Percentiles rank a stretch among this genome's conserved stretches.
phyloP scores from a whole-genome alignment of 768 basidiomycete species.

The Russula virescens region DNA sequence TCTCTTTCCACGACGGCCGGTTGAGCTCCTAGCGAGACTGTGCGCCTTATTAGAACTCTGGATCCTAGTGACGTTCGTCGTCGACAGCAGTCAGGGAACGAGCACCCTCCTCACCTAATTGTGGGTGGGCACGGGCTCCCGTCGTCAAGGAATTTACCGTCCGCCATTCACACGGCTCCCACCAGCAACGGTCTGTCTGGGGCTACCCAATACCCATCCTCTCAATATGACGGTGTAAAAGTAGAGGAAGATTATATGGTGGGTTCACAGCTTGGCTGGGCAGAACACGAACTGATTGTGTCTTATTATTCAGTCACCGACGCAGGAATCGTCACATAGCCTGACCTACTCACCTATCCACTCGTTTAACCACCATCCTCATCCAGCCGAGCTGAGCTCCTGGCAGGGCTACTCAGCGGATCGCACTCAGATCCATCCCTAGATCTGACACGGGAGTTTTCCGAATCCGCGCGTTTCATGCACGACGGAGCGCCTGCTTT shows the following conservation, averaged over 20 bases:
- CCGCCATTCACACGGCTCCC: slow-evolving; percentile 29
- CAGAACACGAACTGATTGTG: neutral
- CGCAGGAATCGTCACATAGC: slow-evolving; percentile 23
- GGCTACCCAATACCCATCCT: slow-evolving; percentile 17
- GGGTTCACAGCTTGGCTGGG: neutral
- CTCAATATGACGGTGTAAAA: slow-evolving; percentile 24
- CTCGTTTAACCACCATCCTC: slow-evolving; percentile 12
- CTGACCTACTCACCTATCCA: slow-evolving; percentile 26
- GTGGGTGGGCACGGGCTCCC: slow-evolving; percentile 14
- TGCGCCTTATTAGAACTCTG: slow-evolving; percentile 36
- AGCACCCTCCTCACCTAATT: slow-evolving; percentile 41
- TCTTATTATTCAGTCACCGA: slow-evolving; percentile 17
- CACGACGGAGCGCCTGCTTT: slow-evolving; percentile 20
- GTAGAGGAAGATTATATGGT: slow-evolving; percentile 27
- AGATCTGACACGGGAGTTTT: slow-evolving; percentile 28
- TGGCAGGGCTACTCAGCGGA: slow-evolving; percentile 67
- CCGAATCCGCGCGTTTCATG: slow-evolving; percentile 18
- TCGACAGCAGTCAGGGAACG: slow-evolving; percentile 65
- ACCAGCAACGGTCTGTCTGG: slow-evolving; percentile 42
- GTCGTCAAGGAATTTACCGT: slow-evolving; percentile 11
- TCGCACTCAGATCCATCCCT: slow-evolving; percentile 56
- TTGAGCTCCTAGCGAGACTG: slow-evolving; percentile 29
- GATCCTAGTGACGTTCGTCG: slow-evolving; percentile 56
- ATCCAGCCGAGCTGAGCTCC: slow-evolving; percentile 42
- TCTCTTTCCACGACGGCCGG: slow-evolving; percentile 39